Percentiles rank a stretch among this genome's conserved stretches.
These are phyloP conservation scores for Neurospora sp. DNA, from an alignment of 495 filamentous ascomycete species.

Conservation along the genomic window DNA sequence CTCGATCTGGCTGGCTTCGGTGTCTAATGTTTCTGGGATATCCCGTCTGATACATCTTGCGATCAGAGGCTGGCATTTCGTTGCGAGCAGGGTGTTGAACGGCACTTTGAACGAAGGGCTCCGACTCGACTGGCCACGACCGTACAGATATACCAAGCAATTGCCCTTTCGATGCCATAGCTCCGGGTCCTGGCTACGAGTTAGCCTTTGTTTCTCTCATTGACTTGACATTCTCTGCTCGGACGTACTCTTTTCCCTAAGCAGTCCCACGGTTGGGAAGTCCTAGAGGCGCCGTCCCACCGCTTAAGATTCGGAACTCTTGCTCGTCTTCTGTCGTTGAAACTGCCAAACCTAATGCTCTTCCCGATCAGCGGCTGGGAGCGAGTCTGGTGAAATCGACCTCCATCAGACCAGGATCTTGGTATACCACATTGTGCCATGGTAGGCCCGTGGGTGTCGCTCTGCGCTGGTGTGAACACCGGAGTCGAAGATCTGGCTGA, in stretches of 20 bases:
- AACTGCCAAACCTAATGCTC: constrained; percentile 4
- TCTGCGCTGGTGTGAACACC: background rate
- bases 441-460: background rate
- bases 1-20: constrained; percentile 27
- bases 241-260: constrained; percentile 36
- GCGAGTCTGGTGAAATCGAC: background rate
- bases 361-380: background rate
- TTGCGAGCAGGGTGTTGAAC: constrained; percentile 38
- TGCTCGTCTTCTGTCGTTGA: constrained; percentile 9
- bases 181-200: constrained; percentile 42
- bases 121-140: constrained; percentile 45
- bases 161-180: constrained; percentile 54
- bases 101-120: constrained; percentile 52
- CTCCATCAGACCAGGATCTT: background rate
- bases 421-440: background rate
- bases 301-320: constrained; percentile 27
- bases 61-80: constrained; percentile 42
- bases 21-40: constrained; percentile 6
- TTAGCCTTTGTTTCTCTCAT: background rate
- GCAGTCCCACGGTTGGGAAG: constrained; percentile 41
- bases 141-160: constrained; percentile 54
- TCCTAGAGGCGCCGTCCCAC: constrained; percentile 48
- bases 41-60: constrained; percentile 35
- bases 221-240: background rate
- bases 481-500: background rate